Base-by-base conservation (phyloP, 176 grass and related monocot genomes). In the Carex scoparia region DNA sequence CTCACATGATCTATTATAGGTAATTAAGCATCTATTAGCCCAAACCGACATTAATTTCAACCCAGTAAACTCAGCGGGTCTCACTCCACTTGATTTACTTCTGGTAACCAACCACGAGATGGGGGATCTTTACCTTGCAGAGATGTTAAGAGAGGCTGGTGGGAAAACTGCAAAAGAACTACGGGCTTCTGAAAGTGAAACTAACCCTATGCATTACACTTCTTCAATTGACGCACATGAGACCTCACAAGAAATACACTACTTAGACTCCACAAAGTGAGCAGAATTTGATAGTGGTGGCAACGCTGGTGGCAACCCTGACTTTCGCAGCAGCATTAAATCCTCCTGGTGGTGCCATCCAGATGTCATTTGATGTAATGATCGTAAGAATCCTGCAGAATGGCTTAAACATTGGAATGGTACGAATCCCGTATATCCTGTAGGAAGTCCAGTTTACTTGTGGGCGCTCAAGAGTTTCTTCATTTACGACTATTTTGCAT, bases 11-110 rank as follows among this genome's bases (percentile, higher is more conserved):
- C 42, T 44, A 7, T 44, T 57, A 14, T 32, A 81, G 78, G 56
- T 62, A 35, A 61, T 61, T 61, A 62, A 81, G 56, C 53, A 60
- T 60, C 78, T 81, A 40, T 61, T 81, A 60, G 62, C 28, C 9
- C 12, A 42, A 9, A 0, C 9, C 8, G 7, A 32, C 7, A 79
- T 59, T 57, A 19, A 81, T 35, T 11, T 81, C 31, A 81, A 81
- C 57, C n/a, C 32, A 1, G n/a, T 40, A 35, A 62, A 81, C 23
- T 62, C 57, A 10, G 58, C 14, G 53, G 51, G 51, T 16, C 37
- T 81, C 12, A 81, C 56, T 30, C 78, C 78, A 40, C 78, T 81
- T 81, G 78, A 81, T 60, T 1, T 62, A 35, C 56, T 81, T 60
- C 33, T 81, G 27, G 30, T 60, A 16, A 37, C 53, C 3, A 56